A percentile compares a stretch with the other conserved stretches of the same genome.
Conservation (phyloP, 2,329 filamentous ascomycete species). For the Pseudofabraea citricarpa region DNA sequence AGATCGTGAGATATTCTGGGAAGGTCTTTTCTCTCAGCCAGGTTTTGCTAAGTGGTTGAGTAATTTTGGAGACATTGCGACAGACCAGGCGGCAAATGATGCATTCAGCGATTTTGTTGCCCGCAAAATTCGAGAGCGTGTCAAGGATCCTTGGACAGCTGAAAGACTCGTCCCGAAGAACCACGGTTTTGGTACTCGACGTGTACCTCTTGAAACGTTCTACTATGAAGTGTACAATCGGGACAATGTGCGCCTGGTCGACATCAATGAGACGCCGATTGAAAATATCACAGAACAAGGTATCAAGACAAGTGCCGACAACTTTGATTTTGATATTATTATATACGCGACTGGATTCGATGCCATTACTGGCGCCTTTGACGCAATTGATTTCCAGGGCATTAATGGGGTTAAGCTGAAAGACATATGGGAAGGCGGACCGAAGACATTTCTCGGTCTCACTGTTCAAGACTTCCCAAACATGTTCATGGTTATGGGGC, state of each 20-base stretch:
- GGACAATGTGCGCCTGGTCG: constrained; percentile 26
- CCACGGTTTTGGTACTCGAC: constrained; percentile 20
- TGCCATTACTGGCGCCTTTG: constrained; percentile 22
- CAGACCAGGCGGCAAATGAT: constrained; percentile 24
- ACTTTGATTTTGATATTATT: constrained; percentile 27
- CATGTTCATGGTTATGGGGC: constrained; percentile 36
- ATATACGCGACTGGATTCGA: constrained; percentile 27
- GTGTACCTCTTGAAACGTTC: constrained; percentile 14
- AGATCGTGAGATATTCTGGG: constrained; percentile 26
- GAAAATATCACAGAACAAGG: constrained; percentile 28
- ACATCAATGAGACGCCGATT: constrained; percentile 15
- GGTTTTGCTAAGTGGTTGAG: constrained; percentile 33
- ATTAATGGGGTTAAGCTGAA: constrained; percentile 16
- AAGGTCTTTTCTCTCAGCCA: constrained; percentile 30
- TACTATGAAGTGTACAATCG: constrained; percentile 30
- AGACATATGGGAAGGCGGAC: constrained; percentile 15
- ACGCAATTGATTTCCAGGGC: constrained; percentile 17
- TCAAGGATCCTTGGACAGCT: constrained; percentile 31
- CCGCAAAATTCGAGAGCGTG: constrained; percentile 30
- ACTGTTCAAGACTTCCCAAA: constrained; percentile 23
- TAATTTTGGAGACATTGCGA: constrained; percentile 25
- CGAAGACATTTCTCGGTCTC: constrained; percentile 24
- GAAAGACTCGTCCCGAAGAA: constrained; percentile 31
- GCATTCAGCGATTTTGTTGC: constrained; percentile 25
- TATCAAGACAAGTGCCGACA: constrained; percentile 22